Evolutionary conservation across 2,329 filamentous ascomycete genomes (phyloP).

Genomic region (Penicillium sp.): DNA sequence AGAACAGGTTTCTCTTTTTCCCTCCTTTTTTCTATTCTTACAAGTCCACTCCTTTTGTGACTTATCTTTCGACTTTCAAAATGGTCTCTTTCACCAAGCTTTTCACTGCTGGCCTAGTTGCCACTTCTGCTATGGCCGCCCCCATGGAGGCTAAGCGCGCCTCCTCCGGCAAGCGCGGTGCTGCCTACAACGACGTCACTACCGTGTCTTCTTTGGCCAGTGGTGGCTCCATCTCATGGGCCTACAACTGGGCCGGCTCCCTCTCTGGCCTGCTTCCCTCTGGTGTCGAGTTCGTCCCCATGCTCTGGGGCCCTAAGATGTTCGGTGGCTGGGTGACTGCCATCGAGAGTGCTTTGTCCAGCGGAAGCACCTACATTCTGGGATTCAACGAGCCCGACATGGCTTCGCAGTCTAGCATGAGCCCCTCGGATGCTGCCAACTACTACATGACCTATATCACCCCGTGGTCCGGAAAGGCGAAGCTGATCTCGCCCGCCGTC

Average conservation of each 20-base stretch:
- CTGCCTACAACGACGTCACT: constrained; percentile 41
- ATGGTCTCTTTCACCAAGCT: constrained; percentile 41
- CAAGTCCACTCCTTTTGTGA: constrained; percentile 8
- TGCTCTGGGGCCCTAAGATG: constrained; percentile 44
- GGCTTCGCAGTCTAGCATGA: constrained; percentile 38
- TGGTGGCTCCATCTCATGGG: constrained; percentile 38
- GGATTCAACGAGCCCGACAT: constrained; percentile 50
- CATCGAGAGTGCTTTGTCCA: constrained; percentile 34
- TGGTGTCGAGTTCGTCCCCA: constrained; percentile 44
- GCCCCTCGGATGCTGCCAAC: constrained; percentile 35
- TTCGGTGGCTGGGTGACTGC: constrained; percentile 36
- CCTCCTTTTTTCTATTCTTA: constrained; percentile 9
- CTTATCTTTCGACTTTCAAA: constrained; percentile 13
- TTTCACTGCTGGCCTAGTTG: constrained; percentile 34
- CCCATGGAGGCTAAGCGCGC: constrained; percentile 28
- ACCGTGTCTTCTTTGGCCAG: constrained; percentile 33
- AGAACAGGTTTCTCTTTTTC: constrained; percentile 27
- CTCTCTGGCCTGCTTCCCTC: constrained; percentile 30
- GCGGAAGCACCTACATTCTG: constrained; percentile 39
- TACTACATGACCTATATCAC: constrained; percentile 41
- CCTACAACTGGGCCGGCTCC: constrained; percentile 45
- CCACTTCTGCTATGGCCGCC: constrained; percentile 32
- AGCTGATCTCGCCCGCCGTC: constrained; percentile 42
- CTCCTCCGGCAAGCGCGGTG: constrained; percentile 29
- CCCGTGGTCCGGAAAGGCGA: constrained; percentile 35